phyloP scores from a whole-genome alignment of 768 basidiomycete genomes.

The Imleria badia region DNA sequence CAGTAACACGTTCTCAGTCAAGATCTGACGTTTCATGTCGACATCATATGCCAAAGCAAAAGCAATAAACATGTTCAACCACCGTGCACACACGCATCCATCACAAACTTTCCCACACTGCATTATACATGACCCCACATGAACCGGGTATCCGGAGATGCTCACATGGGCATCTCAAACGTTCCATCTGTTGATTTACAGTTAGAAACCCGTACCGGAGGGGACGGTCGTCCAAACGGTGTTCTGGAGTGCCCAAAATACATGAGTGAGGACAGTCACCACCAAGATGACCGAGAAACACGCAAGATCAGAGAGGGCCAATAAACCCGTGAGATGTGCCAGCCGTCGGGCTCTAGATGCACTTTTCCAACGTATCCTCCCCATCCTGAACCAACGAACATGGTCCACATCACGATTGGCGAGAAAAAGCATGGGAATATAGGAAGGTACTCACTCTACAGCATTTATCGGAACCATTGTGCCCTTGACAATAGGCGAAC shows the following conservation, averaged over 20 bases:
- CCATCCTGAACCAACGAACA: conserved; percentile 13
- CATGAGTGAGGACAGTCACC: conserved; percentile 21
- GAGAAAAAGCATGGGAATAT: background rate
- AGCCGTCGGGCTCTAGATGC: conserved; percentile 9
- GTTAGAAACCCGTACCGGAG: conserved; percentile 10
- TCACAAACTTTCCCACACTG: background rate
- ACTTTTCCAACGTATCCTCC: conserved; percentile 10
- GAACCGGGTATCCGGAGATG: background rate
- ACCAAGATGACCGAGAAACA: conserved; percentile 16
- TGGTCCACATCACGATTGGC: conserved; percentile 8
- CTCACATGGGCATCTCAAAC: background rate
- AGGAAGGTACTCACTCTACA: conserved; percentile 21
- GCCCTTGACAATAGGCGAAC: conserved; percentile 28
- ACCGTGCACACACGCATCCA: background rate
- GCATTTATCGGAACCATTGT: conserved; percentile 21
- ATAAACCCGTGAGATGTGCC: conserved; percentile 3
- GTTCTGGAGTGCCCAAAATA: conserved; percentile 17
- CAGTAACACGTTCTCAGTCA: background rate
- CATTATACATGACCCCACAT: conserved; percentile 1
- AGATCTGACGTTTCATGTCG: background rate
- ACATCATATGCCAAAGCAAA: conserved; percentile 1
- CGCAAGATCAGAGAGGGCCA: conserved; percentile 12
- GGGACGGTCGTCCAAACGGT: conserved; percentile 29
- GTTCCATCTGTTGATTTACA: conserved; percentile 3
- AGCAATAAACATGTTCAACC: background rate